Conservation (phyloP, 495 filamentous ascomycete species). For the Xylaria scruposa region DNA sequence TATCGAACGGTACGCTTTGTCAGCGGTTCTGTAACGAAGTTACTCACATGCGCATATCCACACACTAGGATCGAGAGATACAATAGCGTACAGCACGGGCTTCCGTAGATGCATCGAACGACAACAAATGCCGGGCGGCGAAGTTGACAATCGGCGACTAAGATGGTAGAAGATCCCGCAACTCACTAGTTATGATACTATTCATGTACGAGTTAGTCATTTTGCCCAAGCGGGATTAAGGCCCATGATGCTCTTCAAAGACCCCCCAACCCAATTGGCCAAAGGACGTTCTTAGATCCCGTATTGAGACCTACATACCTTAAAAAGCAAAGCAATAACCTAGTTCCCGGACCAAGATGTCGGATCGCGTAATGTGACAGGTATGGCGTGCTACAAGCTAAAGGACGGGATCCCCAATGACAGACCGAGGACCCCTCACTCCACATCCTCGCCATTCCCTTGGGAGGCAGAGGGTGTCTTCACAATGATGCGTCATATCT, state of each 20-base stretch:
- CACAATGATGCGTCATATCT: neutral
- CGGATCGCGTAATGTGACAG: slow-evolving; percentile 10
- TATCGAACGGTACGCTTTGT: neutral
- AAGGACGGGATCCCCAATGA: slow-evolving; percentile 19
- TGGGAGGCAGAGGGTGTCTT: slow-evolving; percentile 5
- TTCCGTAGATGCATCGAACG: neutral
- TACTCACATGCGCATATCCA: neutral
- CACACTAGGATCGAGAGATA: neutral
- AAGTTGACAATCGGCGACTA: neutral
- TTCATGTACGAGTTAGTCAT: neutral
- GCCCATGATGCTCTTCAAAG: neutral
- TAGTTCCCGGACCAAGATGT: neutral
- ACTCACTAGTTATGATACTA: neutral
- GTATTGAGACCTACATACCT: neutral
- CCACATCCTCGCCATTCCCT: slow-evolving; percentile 14
- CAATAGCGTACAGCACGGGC: neutral
- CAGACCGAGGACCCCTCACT: slow-evolving; percentile 19
- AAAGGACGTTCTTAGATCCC: slow-evolving; percentile 2
- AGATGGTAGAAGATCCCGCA: neutral
- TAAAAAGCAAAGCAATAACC: slow-evolving; percentile 14
- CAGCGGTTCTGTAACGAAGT: neutral
- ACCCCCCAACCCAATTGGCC: neutral
- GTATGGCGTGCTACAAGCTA: slow-evolving; percentile 26
- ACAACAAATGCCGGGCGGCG: neutral
- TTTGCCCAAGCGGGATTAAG: slow-evolving; percentile 4